phyloP scores from a whole-genome alignment of 2,329 filamentous ascomycete species.

The Pyrenophora tritici-repentis region DNA sequence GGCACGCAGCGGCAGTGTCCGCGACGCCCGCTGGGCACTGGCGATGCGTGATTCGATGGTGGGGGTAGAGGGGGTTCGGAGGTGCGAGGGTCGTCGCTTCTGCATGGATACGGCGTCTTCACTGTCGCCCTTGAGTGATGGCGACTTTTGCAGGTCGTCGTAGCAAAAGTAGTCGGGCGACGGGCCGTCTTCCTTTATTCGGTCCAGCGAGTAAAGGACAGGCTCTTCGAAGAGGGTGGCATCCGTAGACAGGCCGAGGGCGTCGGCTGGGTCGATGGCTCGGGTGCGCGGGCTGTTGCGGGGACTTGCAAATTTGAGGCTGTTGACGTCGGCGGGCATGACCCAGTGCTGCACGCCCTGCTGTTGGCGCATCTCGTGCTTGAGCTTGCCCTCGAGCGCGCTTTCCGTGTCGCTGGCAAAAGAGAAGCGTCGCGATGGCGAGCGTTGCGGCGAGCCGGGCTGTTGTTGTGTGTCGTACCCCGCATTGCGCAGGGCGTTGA shows the following conservation, averaged over 20 bases:
- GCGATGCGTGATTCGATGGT: constrained; percentile 19
- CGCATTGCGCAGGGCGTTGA: constrained; percentile 26
- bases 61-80: constrained; percentile 21
- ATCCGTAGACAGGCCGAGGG: constrained; percentile 22
- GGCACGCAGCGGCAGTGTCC: constrained; percentile 18
- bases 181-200: constrained; percentile 15
- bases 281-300: constrained; percentile 13
- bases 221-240: constrained; percentile 29
- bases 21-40: constrained; percentile 14
- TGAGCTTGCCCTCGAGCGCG: constrained; percentile 15
- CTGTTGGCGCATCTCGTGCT: constrained; percentile 11
- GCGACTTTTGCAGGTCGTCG: constrained; percentile 16
- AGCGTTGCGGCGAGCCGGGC: constrained; percentile 17
- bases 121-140: constrained; percentile 13
- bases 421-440: constrained; percentile 22
- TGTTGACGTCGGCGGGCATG: constrained; percentile 13
- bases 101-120: constrained; percentile 14
- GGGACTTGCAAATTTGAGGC: constrained; percentile 23
- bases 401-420: constrained; percentile 22
- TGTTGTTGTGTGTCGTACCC: constrained; percentile 24
- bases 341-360: constrained; percentile 19
- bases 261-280: constrained; percentile 16
- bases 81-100: constrained; percentile 20
- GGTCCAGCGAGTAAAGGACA: constrained; percentile 23
- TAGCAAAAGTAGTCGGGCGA: constrained; percentile 20